Base-by-base conservation (phyloP, 345 rosid genomes). In the Linum trigynum region DNA sequence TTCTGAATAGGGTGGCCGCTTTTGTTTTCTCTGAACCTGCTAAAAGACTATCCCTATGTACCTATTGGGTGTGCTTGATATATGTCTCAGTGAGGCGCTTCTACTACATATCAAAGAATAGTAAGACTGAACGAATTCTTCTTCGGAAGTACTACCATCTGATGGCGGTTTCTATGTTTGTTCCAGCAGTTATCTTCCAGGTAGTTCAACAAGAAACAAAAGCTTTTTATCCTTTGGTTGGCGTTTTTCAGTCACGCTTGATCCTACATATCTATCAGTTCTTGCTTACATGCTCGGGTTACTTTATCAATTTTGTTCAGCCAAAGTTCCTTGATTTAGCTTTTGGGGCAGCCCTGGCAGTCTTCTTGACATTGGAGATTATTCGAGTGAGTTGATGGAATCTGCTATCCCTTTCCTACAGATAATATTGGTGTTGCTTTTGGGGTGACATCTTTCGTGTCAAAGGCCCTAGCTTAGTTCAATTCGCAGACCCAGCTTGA, bases 71-170 rank as follows among this genome's bases (percentile, higher is more conserved):
- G 65, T 75, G 74, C 57, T 78, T 88, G 77, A 85, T 90, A 71
- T 78, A 58, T 75, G 86, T 78, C 15, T 84, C 91, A 72, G 92
- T 94, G 71, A 77, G 69, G 68, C 75, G 84, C 64, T 90, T 91
- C 61, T 90, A 94, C 81, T 74, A 79, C 72, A 88, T 94, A 61
- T 94, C 97, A 15, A 86, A 86, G 78, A 79, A 84, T 75, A 88
- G 97, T 78, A 94, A 81, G 77, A 79, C 85, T 39, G 96, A 90
- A 81, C 83, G 99, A 82, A 94, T 90, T 78, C 95, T 94, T 80
- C 99, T 94, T 53, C 85, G 95, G 57, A 94, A 90, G 65, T 94
- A 94, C 73, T 94, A 90, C 78, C 99, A 94, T 76, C 85, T 94
- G 76, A 77, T 88, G 90, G 99, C 99, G 66, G 99, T 94, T 74